Evolutionary conservation across 2,329 filamentous ascomycete genomes (phyloP), one percentile per base, ranked within the genome.

Genomic region (Botrytis hyacinthi): DNA sequence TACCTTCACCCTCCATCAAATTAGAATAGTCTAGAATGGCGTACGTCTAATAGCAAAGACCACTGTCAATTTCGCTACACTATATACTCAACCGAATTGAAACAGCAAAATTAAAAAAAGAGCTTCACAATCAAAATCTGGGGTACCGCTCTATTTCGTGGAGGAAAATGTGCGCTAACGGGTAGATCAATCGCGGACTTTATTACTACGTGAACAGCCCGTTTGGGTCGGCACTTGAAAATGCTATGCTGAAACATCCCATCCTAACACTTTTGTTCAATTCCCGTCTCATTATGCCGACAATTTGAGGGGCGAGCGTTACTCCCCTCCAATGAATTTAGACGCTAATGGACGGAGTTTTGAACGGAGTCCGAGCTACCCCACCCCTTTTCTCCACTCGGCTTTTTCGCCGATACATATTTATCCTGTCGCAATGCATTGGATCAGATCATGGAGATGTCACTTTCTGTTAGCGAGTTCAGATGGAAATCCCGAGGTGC

Each of bases 11-110:
- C 4, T 5, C 1, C 4, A 51, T n/a, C 48, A 16, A 3, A 14
- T 0, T 5, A n/a, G 12, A 51, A 26, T n/a, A 5, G 7, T 51
- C 20, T 4, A 14, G 12, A 5, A n/a, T 3, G 26, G 26, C 26
- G 26, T 1, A 26, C 48, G 48, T n/a, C 10, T 51, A 14, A 14
- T 3, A 51, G 4, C 26, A n/a, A 3, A 14, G 1, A 14, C 6
- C 4, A 51, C 10, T n/a, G 48, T 1, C 4, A 3, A n/a, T 7
- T 22, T 51, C 10, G 4, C 22, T 10, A 5, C 1, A 51, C 5
- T 0, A 4, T 2, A 10, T 26, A 26, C 0, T 4, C 4, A 2
- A 26, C 12, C 4, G 26, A n/a, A n/a, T 12, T 0, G 4, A 1
- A 26, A 51, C 4, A n/a, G 10, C 1, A n/a, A n/a, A 16, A 51